These are phyloP conservation scores for Trichophyton schoenleinii DNA, from an alignment of 2,329 filamentous ascomycete species.

Conservation along the genomic window DNA sequence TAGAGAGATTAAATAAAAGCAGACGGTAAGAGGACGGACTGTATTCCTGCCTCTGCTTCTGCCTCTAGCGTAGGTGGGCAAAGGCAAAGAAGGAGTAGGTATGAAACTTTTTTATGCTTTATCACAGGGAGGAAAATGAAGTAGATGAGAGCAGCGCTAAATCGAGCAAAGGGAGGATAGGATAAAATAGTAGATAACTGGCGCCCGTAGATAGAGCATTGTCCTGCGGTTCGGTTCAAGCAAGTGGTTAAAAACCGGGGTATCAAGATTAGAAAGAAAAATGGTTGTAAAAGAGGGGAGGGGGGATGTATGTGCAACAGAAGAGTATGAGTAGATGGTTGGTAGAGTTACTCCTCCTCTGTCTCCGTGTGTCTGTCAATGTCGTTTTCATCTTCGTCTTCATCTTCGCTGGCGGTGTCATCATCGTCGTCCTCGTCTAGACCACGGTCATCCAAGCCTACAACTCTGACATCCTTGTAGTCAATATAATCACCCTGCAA, in stretches of 20 bases:
- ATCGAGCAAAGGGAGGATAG: not conserved
- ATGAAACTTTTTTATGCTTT: not conserved
- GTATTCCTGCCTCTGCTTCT: not conserved
- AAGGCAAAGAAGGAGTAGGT: not conserved
- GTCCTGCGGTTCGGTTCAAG: not conserved
- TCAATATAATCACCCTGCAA: conserved; percentile 70
- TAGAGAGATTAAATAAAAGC: not conserved
- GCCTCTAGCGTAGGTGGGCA: not conserved
- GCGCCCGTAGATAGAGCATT: not conserved
- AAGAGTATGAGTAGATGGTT: not conserved
- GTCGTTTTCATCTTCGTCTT: conserved; percentile 20
- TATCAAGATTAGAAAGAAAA: conserved; percentile 1
- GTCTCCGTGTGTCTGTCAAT: conserved; percentile 30
- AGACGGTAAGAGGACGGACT: not conserved
- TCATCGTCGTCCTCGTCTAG: conserved; percentile 39
- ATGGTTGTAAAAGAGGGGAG: not conserved
- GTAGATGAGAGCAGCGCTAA: not conserved
- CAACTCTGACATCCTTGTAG: conserved; percentile 54
- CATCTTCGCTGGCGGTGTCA: conserved; percentile 29
- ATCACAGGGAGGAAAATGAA: not conserved
- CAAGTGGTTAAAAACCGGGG: not conserved
- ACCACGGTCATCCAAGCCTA: conserved; percentile 51
- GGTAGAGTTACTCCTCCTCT: conserved; percentile 12
- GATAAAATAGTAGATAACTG: not conserved
- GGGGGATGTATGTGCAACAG: not conserved